phyloP scores from a whole-genome alignment of 2,329 filamentous ascomycete species.

The Aspergillus proliferans region DNA sequence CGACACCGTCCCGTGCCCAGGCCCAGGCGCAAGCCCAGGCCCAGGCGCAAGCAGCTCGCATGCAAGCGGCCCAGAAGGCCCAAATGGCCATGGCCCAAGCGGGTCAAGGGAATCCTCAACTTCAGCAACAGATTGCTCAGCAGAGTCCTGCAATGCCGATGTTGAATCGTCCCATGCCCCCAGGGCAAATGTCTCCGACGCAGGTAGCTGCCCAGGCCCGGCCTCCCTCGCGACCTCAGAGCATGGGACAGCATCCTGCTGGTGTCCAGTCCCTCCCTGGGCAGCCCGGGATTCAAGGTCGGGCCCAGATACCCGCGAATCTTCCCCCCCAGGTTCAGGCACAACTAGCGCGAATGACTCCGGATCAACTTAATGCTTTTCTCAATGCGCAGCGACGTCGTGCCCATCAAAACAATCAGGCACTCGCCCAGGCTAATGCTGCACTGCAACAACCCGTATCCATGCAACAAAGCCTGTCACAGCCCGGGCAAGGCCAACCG shows the following conservation, averaged over 20 bases:
- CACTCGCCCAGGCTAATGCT: constrained; percentile 25
- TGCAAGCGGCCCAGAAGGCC: constrained; percentile 40
- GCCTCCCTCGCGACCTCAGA: constrained; percentile 27
- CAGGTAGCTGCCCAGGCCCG: constrained; percentile 28
- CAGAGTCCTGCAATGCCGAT: constrained; percentile 37
- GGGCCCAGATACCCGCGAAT: constrained; percentile 27
- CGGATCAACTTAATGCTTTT: constrained; percentile 28
- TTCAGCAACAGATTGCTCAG: constrained; percentile 34
- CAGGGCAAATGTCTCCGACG: constrained; percentile 33
- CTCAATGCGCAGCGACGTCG: constrained; percentile 30
- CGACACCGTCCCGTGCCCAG: constrained; percentile 28
- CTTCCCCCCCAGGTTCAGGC: constrained; percentile 31
- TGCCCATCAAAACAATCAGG: constrained; percentile 24
- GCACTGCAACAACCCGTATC: constrained; percentile 24
- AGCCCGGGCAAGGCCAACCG: constrained; percentile 26
- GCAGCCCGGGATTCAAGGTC: constrained; percentile 27
- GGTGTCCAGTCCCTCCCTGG: constrained; percentile 19
- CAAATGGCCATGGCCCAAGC: constrained; percentile 42
- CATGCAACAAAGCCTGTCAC: constrained; percentile 25
- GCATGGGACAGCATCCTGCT: constrained; percentile 26
- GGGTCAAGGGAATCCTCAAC: constrained; percentile 38
- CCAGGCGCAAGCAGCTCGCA: constrained; percentile 32
- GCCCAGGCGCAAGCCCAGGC: constrained; percentile 28
- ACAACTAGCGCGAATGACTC: constrained; percentile 29
- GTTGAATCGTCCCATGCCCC: constrained; percentile 38